phyloP scores from a whole-genome alignment of 2,329 filamentous ascomycete genomes.

The Dactylellina drechsleri region DNA sequence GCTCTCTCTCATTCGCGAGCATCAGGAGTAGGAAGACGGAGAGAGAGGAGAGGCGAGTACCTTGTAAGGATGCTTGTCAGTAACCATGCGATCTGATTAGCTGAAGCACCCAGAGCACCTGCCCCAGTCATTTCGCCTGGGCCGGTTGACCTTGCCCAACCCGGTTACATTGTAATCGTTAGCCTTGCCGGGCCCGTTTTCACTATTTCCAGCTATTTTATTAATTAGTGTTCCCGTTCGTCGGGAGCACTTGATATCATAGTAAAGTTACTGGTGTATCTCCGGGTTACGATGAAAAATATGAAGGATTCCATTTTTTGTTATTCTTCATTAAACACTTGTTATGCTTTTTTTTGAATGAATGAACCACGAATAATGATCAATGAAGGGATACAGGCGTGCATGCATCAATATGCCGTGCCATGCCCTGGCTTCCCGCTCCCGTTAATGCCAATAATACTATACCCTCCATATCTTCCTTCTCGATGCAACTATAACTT shows the following conservation, averaged over 20 bases:
- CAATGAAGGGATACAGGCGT: not conserved
- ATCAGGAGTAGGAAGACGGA: not conserved
- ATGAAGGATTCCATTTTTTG: too few relatives aligned
- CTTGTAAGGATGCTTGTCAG: not conserved
- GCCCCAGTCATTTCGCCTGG: conserved; percentile 4
- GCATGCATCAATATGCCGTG: not conserved
- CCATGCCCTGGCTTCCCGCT: not conserved
- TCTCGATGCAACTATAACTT: not conserved
- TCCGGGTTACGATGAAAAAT: too few relatives aligned
- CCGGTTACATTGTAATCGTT: not conserved
- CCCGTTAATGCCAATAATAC: not conserved
- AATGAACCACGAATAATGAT: not conserved
- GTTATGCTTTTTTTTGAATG: too few relatives aligned
- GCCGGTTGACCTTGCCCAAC: conserved; percentile 1
- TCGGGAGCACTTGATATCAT: too few relatives aligned
- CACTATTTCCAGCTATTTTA: too few relatives aligned
- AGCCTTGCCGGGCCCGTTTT: too few relatives aligned
- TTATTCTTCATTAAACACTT: too few relatives aligned
- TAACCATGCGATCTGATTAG: conserved; percentile 10
- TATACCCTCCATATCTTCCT: not conserved
- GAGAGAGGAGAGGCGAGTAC: not conserved
- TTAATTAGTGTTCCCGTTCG: too few relatives aligned
- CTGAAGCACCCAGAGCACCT: conserved; percentile 7
- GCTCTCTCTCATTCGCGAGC: not conserved
- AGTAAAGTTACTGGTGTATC: too few relatives aligned